Evolutionary conservation across 2,329 filamentous ascomycete genomes (phyloP).

Genomic region (Plectosphaerella cucumerina): DNA sequence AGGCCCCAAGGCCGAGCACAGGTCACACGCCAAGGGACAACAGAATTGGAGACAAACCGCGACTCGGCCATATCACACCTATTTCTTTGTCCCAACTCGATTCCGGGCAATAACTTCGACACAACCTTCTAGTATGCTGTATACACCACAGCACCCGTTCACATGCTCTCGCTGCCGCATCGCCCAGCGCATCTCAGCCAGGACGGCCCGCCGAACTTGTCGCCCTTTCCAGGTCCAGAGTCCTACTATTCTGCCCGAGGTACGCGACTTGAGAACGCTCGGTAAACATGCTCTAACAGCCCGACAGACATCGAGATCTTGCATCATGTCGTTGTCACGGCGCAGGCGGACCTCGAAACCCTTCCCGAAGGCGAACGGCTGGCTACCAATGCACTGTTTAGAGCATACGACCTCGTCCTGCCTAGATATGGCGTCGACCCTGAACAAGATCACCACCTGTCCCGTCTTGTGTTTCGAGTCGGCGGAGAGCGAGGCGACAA

Average conservation of each 20-base stretch:
- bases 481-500: constrained; percentile 57
- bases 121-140: constrained; percentile 26
- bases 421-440: constrained; percentile 63
- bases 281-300: background rate
- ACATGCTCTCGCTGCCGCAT: constrained; percentile 26
- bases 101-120: too few relatives aligned
- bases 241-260: constrained; percentile 59
- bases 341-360: constrained; percentile 58
- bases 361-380: constrained; percentile 58
- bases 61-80: background rate
- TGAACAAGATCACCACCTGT: constrained; percentile 71
- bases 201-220: constrained; percentile 26
- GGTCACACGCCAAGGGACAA: too few relatives aligned
- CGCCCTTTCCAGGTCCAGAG: constrained; percentile 22
- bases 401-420: constrained; percentile 75
- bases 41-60: background rate
- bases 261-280: constrained; percentile 20
- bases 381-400: constrained; percentile 74
- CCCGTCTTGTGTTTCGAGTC: constrained; percentile 75
- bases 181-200: constrained; percentile 28
- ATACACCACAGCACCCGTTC: constrained; percentile 16
- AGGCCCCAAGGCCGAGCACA: too few relatives aligned
- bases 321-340: constrained; percentile 69
- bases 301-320: constrained; percentile 70
- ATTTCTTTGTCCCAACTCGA: too few relatives aligned